Conservation (phyloP, 345 rosid genomes). For the Pelargonium nanum region DNA sequence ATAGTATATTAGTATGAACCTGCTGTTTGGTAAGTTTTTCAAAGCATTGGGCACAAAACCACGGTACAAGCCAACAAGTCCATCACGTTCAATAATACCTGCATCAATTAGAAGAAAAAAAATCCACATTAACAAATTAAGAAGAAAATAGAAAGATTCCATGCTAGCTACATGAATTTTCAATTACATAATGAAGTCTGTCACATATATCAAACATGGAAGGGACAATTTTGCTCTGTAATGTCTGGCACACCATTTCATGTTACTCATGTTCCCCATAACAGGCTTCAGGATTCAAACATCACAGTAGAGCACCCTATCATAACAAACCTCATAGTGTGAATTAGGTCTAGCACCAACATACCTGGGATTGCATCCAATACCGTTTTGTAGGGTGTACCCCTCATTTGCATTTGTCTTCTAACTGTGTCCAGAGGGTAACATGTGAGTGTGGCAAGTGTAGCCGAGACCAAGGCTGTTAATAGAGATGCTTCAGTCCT, state of each 20-base stretch:
- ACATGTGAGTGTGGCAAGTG: slow-evolving; percentile 80
- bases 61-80: slow-evolving; percentile 66
- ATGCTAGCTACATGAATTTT: neutral
- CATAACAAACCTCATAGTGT: too few species aligned
- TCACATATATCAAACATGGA: neutral
- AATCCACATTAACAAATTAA: neutral
- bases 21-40: slow-evolving; percentile 89
- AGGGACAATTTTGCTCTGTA: neutral
- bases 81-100: slow-evolving; percentile 73
- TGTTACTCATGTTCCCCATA: too few species aligned
- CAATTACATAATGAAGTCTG: neutral
- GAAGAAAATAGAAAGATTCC: neutral
- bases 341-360: neutral
- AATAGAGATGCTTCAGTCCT: slow-evolving; percentile 70
- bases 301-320: too few species aligned
- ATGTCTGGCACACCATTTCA: neutral
- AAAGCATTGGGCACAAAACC: slow-evolving; percentile 89
- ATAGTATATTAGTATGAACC: slow-evolving; percentile 27
- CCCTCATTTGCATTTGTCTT: slow-evolving; percentile 97
- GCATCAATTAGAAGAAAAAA: slow-evolving; percentile 7
- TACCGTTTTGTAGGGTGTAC: slow-evolving; percentile 77
- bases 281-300: too few species aligned
- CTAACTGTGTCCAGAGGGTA: slow-evolving; percentile 94
- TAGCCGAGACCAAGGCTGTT: slow-evolving; percentile 77
- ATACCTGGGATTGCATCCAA: slow-evolving; percentile 76